Conservation (phyloP, 2,329 filamentous ascomycete species). For the Hawksworthiomyces lignivorus region DNA sequence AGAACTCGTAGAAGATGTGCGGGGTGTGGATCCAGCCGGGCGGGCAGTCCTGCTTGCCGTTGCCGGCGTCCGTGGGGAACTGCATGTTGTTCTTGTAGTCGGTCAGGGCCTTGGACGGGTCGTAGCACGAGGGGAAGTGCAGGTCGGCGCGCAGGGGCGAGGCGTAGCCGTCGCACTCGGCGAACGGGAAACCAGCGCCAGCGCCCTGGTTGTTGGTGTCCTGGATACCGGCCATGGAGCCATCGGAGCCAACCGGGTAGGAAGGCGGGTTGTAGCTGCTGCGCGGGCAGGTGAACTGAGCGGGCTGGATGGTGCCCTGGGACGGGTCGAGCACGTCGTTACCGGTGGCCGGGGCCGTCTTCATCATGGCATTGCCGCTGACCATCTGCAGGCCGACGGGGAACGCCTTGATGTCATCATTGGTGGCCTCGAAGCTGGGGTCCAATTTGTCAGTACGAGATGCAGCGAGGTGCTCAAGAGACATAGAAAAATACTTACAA, state of each 20-base stretch:
- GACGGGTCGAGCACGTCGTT: constrained; percentile 42
- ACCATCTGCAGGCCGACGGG: constrained; percentile 65
- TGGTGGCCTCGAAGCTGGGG: constrained; percentile 48
- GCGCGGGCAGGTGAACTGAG: constrained; percentile 56
- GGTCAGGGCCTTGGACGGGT: constrained; percentile 51
- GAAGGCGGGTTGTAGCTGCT: constrained; percentile 38
- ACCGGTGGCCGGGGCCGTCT: constrained; percentile 48
- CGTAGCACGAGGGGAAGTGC: constrained; percentile 69
- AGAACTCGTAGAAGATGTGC: constrained; percentile 52
- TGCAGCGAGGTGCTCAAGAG: constrained; percentile 17
- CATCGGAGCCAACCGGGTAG: constrained; percentile 48
- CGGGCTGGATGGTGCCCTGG: constrained; percentile 43
- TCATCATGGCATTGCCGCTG: constrained; percentile 52
- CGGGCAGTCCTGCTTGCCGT: constrained; percentile 46
- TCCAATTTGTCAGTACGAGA: constrained; percentile 24
- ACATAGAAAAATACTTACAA: constrained; percentile 37
- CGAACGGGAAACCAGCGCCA: constrained; percentile 61
- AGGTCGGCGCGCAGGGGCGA: constrained; percentile 59
- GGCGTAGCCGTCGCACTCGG: constrained; percentile 56
- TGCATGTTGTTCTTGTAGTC: constrained; percentile 59
- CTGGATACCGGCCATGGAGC: constrained; percentile 45
- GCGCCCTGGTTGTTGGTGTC: constrained; percentile 47
- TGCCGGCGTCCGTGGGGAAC: constrained; percentile 44
- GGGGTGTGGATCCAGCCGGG: constrained; percentile 46
- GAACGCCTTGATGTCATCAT: constrained; percentile 62